Conservation (phyloP, 805 yeast genomes). For the Sugiyamaella mastotermitis region DNA sequence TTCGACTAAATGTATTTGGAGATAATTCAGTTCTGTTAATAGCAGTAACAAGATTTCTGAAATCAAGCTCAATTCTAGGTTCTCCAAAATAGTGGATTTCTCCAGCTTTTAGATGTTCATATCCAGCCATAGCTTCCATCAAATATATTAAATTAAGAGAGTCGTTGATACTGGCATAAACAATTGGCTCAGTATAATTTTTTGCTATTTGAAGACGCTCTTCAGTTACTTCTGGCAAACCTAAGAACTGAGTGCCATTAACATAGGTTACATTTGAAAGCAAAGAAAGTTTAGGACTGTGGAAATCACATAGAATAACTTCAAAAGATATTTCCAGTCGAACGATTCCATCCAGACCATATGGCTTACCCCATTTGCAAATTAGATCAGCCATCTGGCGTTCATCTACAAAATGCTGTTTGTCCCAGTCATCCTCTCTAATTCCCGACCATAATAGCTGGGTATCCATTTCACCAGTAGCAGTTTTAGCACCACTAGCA, state of each 20-base stretch:
- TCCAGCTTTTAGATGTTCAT: constrained; percentile 45
- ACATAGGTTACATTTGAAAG: constrained; percentile 21
- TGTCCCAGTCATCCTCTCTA: constrained; percentile 31
- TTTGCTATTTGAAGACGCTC: too few relatives aligned
- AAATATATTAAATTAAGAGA: constrained; percentile 18
- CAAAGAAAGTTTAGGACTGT: constrained; percentile 39
- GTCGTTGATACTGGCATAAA: constrained; percentile 18
- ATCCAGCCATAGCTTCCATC: constrained; percentile 32
- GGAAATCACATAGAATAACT: constrained; percentile 54
- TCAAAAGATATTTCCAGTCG: constrained; percentile 59
- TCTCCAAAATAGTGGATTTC: constrained; percentile 44
- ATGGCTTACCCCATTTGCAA: constrained; percentile 48
- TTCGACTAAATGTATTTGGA: constrained; percentile 43
- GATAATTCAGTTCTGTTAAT: constrained; percentile 44
- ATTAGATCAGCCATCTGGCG: constrained; percentile 42
- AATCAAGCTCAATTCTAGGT: constrained; percentile 44
- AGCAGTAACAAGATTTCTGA: constrained; percentile 46
- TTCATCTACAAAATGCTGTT: constrained; percentile 34
- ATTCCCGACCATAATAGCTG: constrained; percentile 33
- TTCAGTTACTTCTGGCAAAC: constrained; percentile 18
- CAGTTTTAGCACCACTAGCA: constrained; percentile 58
- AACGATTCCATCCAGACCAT: constrained; percentile 53
- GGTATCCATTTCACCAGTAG: constrained; percentile 57
- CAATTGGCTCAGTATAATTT: too few relatives aligned
- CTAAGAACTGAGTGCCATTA: neutral